A percentile compares a stretch with the other conserved stretches of the same genome.
Evolutionary conservation across 495 filamentous ascomycete genomes (phyloP).

Genomic region (Daldinia grandis): DNA sequence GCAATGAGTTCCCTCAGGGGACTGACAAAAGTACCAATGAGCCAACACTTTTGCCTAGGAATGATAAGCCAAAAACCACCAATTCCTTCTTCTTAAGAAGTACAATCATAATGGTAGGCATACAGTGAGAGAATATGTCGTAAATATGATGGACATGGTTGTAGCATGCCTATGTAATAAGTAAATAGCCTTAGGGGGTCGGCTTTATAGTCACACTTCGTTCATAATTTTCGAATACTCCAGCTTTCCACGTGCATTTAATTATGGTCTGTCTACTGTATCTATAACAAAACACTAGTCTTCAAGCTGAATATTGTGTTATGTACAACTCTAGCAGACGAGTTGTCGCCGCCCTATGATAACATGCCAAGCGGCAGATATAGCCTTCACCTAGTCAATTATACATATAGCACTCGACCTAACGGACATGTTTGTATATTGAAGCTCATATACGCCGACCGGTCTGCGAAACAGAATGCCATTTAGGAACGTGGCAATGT

Average conservation of each 20-base stretch:
- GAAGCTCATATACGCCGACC: too few species aligned
- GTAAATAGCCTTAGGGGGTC: slow-evolving; percentile 11
- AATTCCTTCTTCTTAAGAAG: neutral
- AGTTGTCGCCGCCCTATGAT: neutral
- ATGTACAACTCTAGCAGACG: neutral
- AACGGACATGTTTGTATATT: too few species aligned
- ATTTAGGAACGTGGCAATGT: too few species aligned
- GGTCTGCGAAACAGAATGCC: too few species aligned
- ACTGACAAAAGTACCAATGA: too few species aligned
- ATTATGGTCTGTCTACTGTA: slow-evolving; percentile 12
- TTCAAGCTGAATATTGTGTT: neutral
- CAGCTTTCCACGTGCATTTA: neutral
- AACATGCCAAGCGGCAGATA: neutral
- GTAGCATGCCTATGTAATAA: neutral
- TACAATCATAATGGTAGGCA: neutral
- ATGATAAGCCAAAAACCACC: too few species aligned
- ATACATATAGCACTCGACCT: too few species aligned
- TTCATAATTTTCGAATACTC: slow-evolving; percentile 9
- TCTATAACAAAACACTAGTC: neutral
- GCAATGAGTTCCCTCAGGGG: neutral
- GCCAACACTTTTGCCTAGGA: too few species aligned
- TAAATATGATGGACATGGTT: neutral
- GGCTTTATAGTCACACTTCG: slow-evolving; percentile 17
- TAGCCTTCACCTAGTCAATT: too few species aligned
- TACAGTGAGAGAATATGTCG: neutral